Conservation (phyloP, 441 rosid species). For the Adansonia gregorii region DNA sequence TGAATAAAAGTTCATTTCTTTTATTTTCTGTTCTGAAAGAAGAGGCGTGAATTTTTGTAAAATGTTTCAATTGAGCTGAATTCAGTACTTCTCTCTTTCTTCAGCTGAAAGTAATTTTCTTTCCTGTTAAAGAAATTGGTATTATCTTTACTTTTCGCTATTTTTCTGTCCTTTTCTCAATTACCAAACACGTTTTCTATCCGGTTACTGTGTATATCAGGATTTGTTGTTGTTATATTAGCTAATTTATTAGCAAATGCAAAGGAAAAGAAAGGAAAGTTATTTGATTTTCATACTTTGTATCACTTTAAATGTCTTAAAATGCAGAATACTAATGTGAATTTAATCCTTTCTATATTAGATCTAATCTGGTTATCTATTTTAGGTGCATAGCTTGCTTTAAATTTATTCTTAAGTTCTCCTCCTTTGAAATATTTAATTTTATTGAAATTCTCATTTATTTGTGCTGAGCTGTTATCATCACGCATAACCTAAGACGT, state of each 20-base stretch:
- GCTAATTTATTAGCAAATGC: too few species aligned
- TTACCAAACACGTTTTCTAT: too few species aligned
- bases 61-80: too few species aligned
- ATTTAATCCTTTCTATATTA: not conserved
- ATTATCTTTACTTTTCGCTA: too few species aligned
- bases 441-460: not conserved
- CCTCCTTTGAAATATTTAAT: not conserved
- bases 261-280: not conserved
- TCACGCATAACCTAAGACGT: too few species aligned
- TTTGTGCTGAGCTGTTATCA: too few species aligned
- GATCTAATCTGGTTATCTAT: not conserved
- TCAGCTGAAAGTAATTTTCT: not conserved
- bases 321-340: not conserved
- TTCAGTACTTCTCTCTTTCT: not conserved
- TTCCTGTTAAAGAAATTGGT: too few species aligned
- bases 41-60: too few species aligned
- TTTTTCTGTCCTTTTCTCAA: too few species aligned
- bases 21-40: too few species aligned
- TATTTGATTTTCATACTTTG: not conserved
- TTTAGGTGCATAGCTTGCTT: not conserved
- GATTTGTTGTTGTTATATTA: too few species aligned
- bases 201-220: too few species aligned
- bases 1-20: not conserved
- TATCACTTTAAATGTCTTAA: conserved; percentile 4
- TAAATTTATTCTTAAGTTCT: not conserved